Percentiles rank a stretch among this genome's conserved stretches.
Conservation (phyloP, 1,284 basidiomycete genomes). For the Uromyces viciae-fabae region DNA sequence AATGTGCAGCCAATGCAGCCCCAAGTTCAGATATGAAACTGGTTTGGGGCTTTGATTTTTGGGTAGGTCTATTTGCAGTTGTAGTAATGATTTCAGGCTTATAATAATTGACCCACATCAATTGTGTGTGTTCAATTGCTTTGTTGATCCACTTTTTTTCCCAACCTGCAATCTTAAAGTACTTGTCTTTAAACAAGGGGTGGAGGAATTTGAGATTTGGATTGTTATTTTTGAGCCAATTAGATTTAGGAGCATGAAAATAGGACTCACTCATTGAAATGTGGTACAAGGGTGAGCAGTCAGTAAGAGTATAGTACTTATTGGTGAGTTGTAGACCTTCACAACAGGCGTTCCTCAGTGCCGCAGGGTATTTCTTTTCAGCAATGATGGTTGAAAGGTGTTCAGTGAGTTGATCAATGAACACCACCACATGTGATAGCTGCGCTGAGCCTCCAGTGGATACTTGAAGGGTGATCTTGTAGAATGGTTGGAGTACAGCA, state of each 20-base stretch:
- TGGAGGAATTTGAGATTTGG: too few relatives aligned
- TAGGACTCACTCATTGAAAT: too few relatives aligned
- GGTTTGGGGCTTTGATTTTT: constrained; percentile 22
- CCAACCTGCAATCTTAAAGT: too few relatives aligned
- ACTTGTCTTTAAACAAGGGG: too few relatives aligned
- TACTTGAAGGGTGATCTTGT: not conserved
- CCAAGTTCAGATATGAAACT: not conserved
- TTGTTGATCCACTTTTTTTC: too few relatives aligned
- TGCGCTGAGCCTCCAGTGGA: not conserved
- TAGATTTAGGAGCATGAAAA: too few relatives aligned
- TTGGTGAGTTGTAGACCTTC: not conserved
- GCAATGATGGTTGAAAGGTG: not conserved
- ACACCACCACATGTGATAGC: not conserved
- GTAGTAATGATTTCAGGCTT: too few relatives aligned
- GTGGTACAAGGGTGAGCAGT: not conserved
- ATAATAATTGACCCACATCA: too few relatives aligned
- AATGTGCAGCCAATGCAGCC: not conserved
- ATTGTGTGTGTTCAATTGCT: too few relatives aligned
- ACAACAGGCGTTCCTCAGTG: not conserved
- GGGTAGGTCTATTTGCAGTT: too few relatives aligned
- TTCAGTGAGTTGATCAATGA: constrained; percentile 2
- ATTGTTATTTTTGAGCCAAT: too few relatives aligned
- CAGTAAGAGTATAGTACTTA: not conserved
- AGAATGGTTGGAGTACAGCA: not conserved
- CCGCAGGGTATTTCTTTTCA: not conserved